A percentile compares a stretch with the other conserved stretches of the same genome.
These are phyloP conservation scores for Stagonosporopsis chrysanthemi DNA, from an alignment of 2,329 filamentous ascomycete genomes.

Conservation along the genomic window DNA sequence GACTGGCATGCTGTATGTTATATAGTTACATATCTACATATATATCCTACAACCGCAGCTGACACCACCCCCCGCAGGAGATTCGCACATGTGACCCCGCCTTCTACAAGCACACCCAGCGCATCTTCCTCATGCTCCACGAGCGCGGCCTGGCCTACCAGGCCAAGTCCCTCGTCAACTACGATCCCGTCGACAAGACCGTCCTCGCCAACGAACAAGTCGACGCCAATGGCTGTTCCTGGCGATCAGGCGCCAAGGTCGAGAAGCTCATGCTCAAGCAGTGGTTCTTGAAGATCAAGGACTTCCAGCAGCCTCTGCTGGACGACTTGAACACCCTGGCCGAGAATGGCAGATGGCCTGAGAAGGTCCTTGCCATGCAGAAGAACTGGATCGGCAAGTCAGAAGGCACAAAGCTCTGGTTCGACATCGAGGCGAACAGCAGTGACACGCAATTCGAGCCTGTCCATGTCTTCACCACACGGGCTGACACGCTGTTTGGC, in stretches of 20 bases:
- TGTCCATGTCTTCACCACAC: conserved; percentile 81
- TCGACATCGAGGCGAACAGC: conserved; percentile 61
- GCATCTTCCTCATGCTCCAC: conserved; percentile 80
- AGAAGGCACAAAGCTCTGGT: conserved; percentile 74
- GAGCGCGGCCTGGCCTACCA: conserved; percentile 81
- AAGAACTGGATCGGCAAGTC: conserved; percentile 88
- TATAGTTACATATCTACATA: too few species aligned
- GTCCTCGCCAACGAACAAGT: conserved; percentile 94
- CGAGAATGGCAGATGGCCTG: conserved; percentile 75
- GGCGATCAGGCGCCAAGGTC: conserved; percentile 85
- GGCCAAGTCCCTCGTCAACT: conserved; percentile 84
- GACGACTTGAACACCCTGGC: conserved; percentile 73
- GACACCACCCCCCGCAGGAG: conserved; percentile 66
- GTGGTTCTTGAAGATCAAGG: conserved; percentile 88
- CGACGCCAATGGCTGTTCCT: conserved; percentile 83
- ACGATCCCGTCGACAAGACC: conserved; percentile 87
- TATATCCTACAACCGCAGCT: too few species aligned
- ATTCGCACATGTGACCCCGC: conserved; percentile 81
- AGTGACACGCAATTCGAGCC: conserved; percentile 52
- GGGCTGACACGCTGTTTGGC: conserved; percentile 85
- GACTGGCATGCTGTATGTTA: conserved; percentile 76
- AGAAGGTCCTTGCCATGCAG: conserved; percentile 83
- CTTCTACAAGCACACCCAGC: conserved; percentile 91
- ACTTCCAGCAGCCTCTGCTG: conserved; percentile 75
- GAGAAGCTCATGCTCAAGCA: conserved; percentile 81